These are phyloP conservation scores for Podospora didyma DNA, from an alignment of 495 filamentous ascomycete genomes.

Conservation along the genomic window DNA sequence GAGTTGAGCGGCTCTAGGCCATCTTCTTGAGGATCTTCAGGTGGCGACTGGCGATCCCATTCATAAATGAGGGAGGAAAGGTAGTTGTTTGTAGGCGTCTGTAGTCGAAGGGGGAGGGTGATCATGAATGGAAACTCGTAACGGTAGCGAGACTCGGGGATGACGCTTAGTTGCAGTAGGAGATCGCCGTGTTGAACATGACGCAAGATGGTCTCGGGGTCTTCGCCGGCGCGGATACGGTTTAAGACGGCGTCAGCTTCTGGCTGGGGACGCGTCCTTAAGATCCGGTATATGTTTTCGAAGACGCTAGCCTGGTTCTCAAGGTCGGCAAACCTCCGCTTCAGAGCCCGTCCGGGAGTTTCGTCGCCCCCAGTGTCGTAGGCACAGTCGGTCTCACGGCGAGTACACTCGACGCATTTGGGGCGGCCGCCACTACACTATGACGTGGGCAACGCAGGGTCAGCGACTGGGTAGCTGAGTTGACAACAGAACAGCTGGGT, in stretches of 20 bases:
- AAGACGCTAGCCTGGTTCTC: slow-evolving; percentile 22
- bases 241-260: slow-evolving; percentile 24
- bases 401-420: slow-evolving; percentile 20
- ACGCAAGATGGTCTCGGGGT: slow-evolving; percentile 24
- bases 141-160: slow-evolving; percentile 23
- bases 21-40: neutral
- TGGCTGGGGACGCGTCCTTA: slow-evolving; percentile 20
- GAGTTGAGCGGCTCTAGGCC: neutral
- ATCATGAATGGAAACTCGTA: slow-evolving; percentile 28
- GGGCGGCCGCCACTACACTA: slow-evolving; percentile 27
- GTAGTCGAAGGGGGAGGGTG: slow-evolving; percentile 21
- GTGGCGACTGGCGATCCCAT: slow-evolving; percentile 6
- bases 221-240: slow-evolving; percentile 25
- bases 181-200: slow-evolving; percentile 28
- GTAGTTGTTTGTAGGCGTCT: slow-evolving; percentile 23
- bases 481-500: neutral
- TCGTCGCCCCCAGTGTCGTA: slow-evolving; percentile 22
- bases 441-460: neutral
- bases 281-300: slow-evolving; percentile 23
- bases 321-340: slow-evolving; percentile 22
- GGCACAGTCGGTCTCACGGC: slow-evolving; percentile 21
- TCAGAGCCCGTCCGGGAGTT: slow-evolving; percentile 24
- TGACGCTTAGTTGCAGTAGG: slow-evolving; percentile 25
- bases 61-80: slow-evolving; percentile 26
- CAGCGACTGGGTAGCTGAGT: neutral